Evolutionary conservation across 257 asterid genomes (phyloP).

Genomic region (Nemophila menziesii): DNA sequence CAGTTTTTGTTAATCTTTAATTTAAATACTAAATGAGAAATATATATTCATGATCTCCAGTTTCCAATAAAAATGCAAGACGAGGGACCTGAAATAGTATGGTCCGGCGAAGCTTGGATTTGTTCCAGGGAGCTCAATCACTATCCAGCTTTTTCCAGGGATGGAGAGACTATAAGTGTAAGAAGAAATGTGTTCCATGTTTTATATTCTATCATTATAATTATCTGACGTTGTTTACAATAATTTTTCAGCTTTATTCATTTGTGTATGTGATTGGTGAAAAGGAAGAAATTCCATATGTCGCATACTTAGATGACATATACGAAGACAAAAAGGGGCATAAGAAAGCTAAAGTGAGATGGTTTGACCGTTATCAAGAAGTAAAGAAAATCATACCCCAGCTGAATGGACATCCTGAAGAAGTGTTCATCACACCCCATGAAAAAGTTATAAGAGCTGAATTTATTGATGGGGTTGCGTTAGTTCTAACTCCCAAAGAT

Average conservation of each 20-base stretch:
- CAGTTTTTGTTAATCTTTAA: no score
- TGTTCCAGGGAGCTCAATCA: no score
- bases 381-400: conserved; percentile 61
- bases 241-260: conserved; percentile 74
- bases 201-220: no score
- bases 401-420: conserved; percentile 67
- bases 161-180: no score
- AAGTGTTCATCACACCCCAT: conserved; percentile 83
- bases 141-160: no score
- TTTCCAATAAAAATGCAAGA: no score
- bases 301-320: conserved; percentile 94
- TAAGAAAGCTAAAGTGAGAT: conserved; percentile 92
- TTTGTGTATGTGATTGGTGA: conserved; percentile 96
- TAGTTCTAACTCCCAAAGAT: conserved; percentile 70
- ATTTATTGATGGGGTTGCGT: conserved; percentile 92
- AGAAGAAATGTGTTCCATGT: no score
- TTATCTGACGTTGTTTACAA: no score
- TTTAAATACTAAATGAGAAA: no score
- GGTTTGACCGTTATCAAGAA: conserved; percentile 91
- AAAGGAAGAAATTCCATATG: conserved; percentile 64
- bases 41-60: no score
- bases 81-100: no score
- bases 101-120: no score
- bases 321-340: conserved; percentile 92
- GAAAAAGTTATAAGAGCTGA: conserved; percentile 92